phyloP scores from a whole-genome alignment of 1,139 yeast species.

The Debaryomyces sp. region DNA sequence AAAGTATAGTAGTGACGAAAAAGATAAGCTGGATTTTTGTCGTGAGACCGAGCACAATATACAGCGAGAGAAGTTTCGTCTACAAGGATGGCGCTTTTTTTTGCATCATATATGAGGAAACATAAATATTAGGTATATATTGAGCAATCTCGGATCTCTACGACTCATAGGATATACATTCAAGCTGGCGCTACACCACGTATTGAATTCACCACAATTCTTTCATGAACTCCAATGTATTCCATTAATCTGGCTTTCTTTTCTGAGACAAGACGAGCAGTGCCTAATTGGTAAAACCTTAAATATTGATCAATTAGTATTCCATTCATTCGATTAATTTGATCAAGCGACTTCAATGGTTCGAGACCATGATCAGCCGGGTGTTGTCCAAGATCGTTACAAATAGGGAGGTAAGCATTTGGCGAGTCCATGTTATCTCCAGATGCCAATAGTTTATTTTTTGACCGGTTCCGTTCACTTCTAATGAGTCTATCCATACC shows the following conservation, averaged over 20 bases:
- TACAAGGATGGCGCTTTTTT: background rate
- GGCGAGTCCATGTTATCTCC: background rate
- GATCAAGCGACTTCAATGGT: slow-evolving; percentile 1
- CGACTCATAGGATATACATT: background rate
- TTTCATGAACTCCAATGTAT: background rate
- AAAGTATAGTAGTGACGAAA: background rate
- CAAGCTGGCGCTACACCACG: background rate
- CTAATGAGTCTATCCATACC: background rate
- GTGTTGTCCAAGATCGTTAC: slow-evolving; percentile 1
- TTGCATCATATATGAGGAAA: background rate
- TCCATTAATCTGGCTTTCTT: background rate
- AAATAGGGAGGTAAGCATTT: background rate
- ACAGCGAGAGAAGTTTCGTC: background rate
- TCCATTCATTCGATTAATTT: slow-evolving; percentile 5
- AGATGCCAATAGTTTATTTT: background rate
- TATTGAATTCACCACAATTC: background rate
- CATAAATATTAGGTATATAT: background rate
- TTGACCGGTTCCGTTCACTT: background rate
- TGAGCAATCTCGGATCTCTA: background rate
- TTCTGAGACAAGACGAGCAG: background rate
- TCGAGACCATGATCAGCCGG: background rate
- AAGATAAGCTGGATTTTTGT: background rate
- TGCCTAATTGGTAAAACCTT: background rate
- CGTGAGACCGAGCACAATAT: too few relatives aligned
- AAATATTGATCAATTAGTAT: background rate